phyloP scores from a whole-genome alignment of 108 stramenopile genomes.

The Seminavis robusta region DNA sequence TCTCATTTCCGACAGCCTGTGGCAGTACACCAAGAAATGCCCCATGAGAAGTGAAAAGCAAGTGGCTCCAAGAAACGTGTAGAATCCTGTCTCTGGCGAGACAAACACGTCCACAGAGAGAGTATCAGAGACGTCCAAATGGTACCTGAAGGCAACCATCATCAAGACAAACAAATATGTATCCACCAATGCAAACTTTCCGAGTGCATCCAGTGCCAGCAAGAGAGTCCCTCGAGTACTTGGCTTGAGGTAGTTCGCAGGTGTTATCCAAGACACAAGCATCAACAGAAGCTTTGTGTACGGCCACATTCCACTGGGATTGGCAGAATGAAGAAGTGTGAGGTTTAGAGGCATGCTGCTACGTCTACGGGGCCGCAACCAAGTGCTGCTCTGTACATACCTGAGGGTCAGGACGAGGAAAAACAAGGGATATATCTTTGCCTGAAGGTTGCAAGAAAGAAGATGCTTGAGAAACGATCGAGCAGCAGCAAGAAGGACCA shows the following conservation, averaged over 20 bases:
- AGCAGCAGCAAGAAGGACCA: no score
- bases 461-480: no score
- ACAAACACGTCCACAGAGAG: conserved; percentile 61
- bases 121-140: conserved; percentile 51
- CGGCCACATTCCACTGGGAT: conserved; percentile 93
- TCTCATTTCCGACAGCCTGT: conserved; percentile 32
- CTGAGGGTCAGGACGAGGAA: conserved; percentile 78
- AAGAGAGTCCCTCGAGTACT: conserved; percentile 62
- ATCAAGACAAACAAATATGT: conserved; percentile 87
- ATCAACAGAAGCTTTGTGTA: conserved; percentile 83
- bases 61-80: conserved; percentile 84
- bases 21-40: conserved; percentile 73
- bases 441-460: no score
- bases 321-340: no score
- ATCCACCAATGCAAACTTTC: conserved; percentile 92
- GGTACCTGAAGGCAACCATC: conserved; percentile 88
- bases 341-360: no score
- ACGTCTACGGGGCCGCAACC: no score
- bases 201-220: conserved; percentile 73
- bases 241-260: conserved; percentile 5
- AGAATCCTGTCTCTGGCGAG: conserved; percentile 77
- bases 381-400: no score
- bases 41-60: conserved; percentile 75
- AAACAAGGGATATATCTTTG: conserved; percentile 84
- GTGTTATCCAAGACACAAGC: conserved; percentile 63